These are phyloP conservation scores for Conringia planisiliqua DNA, from an alignment of 345 rosid genomes.

Conservation along the genomic window DNA sequence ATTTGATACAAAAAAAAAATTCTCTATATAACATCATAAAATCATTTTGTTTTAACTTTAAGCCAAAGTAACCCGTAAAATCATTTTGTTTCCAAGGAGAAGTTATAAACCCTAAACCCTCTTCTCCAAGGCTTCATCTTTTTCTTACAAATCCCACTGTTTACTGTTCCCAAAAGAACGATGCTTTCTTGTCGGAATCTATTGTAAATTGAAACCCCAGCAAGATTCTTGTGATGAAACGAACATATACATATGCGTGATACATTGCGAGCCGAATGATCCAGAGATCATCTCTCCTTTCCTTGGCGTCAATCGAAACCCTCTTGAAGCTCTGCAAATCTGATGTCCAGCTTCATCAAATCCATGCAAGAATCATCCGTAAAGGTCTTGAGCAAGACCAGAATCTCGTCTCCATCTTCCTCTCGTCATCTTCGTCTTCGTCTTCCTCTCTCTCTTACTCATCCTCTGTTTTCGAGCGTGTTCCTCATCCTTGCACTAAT, in stretches of 20 bases:
- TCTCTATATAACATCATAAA: too few species aligned
- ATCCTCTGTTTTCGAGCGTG: conserved; percentile 44
- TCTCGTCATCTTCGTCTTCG: conserved; percentile 35
- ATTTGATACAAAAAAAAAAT: too few species aligned
- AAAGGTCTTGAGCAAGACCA: conserved; percentile 78
- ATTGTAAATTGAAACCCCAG: neutral
- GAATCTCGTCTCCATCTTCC: conserved; percentile 45
- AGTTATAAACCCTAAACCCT: too few species aligned
- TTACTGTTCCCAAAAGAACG: too few species aligned
- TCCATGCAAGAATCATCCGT: conserved; percentile 64
- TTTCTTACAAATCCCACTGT: too few species aligned
- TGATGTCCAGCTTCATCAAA: conserved; percentile 46
- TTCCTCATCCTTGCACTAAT: conserved; percentile 45
- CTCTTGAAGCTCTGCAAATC: conserved; percentile 55
- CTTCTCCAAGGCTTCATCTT: too few species aligned
- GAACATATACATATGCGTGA: neutral
- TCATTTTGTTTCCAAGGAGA: too few species aligned
- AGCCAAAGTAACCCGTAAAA: too few species aligned
- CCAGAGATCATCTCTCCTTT: conserved; percentile 9
- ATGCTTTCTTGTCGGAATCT: neutral
- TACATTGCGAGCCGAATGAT: conserved; percentile 36
- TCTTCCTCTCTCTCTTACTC: conserved; percentile 44
- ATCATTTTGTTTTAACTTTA: too few species aligned
- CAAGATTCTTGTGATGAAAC: conserved; percentile 3
- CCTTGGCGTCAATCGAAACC: conserved; percentile 41